These are phyloP conservation scores for Camelina hispida DNA, from an alignment of 345 rosid genomes.

Conservation along the genomic window DNA sequence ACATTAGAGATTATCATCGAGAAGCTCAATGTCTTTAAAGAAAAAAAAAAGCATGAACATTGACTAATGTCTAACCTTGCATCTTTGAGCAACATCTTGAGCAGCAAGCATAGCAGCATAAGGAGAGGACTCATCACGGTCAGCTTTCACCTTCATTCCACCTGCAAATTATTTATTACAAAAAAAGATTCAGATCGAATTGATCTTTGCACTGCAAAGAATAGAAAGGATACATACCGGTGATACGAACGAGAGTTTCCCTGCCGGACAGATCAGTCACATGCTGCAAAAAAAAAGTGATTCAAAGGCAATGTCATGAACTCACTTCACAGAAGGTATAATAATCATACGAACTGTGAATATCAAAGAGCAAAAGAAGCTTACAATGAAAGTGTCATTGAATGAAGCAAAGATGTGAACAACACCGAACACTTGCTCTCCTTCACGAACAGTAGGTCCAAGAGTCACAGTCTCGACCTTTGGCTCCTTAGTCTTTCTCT, in stretches of 20 bases:
- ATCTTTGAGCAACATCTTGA: conserved; percentile 75
- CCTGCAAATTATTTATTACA: conserved; percentile 45
- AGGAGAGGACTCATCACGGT: conserved; percentile 90
- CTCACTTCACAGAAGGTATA: not conserved
- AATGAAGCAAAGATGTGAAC: conserved; percentile 81
- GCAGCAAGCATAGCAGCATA: conserved; percentile 94
- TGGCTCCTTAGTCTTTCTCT: conserved; percentile 74
- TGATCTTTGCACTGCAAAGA: not conserved
- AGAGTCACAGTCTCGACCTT: conserved; percentile 78
- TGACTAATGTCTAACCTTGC: conserved; percentile 57
- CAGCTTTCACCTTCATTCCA: conserved; percentile 96
- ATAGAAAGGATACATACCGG: conserved; percentile 51
- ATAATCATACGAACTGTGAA: not conserved
- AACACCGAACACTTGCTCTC: conserved; percentile 79
- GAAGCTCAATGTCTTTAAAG: not conserved
- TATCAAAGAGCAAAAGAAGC: not conserved
- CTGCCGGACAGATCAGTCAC: conserved; percentile 89
- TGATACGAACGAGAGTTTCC: conserved; percentile 85
- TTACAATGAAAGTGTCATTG: conserved; percentile 80
- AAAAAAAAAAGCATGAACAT: not conserved
- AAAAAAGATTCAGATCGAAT: not conserved
- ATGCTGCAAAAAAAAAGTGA: conserved; percentile 52
- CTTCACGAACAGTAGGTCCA: conserved; percentile 79
- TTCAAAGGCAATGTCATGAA: not conserved
- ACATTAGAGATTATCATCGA: not conserved